Evolutionary conservation across 1,284 basidiomycete genomes (phyloP).

Genomic region (Trichosporon sp.): DNA sequence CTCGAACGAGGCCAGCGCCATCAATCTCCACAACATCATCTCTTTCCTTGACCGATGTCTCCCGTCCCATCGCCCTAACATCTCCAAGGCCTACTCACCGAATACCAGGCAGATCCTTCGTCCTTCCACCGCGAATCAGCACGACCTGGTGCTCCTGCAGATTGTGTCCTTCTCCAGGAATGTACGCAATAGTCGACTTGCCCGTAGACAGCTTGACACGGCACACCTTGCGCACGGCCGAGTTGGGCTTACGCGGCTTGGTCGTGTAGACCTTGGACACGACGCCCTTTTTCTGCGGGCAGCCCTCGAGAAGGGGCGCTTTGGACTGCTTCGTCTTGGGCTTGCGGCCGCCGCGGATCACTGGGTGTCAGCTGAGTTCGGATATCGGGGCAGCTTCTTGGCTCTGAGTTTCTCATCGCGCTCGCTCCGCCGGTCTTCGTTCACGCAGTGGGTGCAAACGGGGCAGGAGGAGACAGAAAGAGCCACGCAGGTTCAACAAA

Average conservation of each 20-base stretch:
- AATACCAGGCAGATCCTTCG: slow-evolving; percentile 95
- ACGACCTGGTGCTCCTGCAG: slow-evolving; percentile 97
- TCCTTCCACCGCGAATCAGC: slow-evolving; percentile 83
- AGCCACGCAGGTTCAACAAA: too few species aligned
- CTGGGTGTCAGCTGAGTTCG: slow-evolving; percentile 2
- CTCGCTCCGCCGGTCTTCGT: too few species aligned
- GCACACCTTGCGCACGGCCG: slow-evolving; percentile 94
- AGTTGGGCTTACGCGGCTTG: slow-evolving; percentile 98
- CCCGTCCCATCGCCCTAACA: neutral
- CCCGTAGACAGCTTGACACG: slow-evolving; percentile 89
- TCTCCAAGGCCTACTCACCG: slow-evolving; percentile 55
- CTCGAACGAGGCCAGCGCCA: too few species aligned
- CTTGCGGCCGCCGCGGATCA: slow-evolving; percentile 44
- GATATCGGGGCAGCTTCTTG: neutral
- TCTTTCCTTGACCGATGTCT: neutral
- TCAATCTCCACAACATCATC: neutral
- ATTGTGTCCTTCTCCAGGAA: slow-evolving; percentile 96
- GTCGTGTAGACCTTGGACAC: slow-evolving; percentile 74
- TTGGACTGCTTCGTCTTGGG: slow-evolving; percentile 50
- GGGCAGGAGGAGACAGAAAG: too few species aligned
- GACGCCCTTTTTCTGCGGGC: slow-evolving; percentile 84
- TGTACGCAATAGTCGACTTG: slow-evolving; percentile 85
- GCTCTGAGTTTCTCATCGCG: neutral
- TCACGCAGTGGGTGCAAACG: too few species aligned
- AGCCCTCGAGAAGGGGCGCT: slow-evolving; percentile 69